These are phyloP conservation scores for Globisporangium echinulatum DNA, from an alignment of 352 stramenopile species.

Conservation along the genomic window DNA sequence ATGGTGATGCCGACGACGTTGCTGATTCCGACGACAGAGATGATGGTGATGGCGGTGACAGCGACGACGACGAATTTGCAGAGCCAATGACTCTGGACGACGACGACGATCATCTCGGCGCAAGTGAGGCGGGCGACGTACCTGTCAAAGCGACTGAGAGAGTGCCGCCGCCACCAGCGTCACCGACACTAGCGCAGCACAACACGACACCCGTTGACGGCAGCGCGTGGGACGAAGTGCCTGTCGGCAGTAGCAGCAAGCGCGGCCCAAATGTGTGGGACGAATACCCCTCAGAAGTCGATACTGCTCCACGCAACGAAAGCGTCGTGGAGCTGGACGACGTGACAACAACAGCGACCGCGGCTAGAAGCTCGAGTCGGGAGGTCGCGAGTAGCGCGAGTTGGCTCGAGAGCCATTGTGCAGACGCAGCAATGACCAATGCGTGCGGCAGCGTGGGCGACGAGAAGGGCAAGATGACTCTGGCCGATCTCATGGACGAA, in stretches of 20 bases:
- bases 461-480: conserved; percentile 1
- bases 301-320: neutral
- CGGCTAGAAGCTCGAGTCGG: neutral
- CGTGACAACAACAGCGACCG: neutral
- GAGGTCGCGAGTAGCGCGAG: neutral
- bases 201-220: neutral
- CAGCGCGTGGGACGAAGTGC: neutral
- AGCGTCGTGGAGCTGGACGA: neutral
- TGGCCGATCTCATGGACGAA: neutral
- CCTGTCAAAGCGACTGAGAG: too few relatives aligned
- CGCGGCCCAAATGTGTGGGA: neutral
- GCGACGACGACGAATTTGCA: too few relatives aligned
- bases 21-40: too few relatives aligned
- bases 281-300: neutral
- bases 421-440: neutral
- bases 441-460: neutral
- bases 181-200: neutral
- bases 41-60: too few relatives aligned
- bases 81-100: neutral
- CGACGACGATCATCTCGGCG: neutral
- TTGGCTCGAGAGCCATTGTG: neutral
- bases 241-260: neutral
- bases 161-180: too few relatives aligned
- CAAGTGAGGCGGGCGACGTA: too few relatives aligned
- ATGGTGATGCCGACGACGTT: too few relatives aligned